These are phyloP conservation scores for Lepraria neglecta DNA, from an alignment of 495 filamentous ascomycete species.

Conservation along the genomic window DNA sequence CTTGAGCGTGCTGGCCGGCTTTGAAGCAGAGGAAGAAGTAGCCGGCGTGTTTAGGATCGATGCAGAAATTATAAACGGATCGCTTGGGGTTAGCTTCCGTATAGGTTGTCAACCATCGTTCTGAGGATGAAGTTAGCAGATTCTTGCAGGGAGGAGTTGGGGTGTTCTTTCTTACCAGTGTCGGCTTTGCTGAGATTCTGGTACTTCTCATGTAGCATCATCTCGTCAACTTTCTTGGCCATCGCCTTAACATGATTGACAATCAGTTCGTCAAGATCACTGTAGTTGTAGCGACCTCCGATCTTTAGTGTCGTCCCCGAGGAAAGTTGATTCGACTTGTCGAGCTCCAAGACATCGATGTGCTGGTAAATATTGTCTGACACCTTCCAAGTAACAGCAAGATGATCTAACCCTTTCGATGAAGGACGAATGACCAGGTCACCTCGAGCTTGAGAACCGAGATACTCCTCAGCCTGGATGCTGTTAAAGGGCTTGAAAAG, in stretches of 20 bases:
- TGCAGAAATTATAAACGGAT: constrained; percentile 89
- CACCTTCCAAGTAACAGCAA: constrained; percentile 98
- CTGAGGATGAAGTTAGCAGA: constrained; percentile 40
- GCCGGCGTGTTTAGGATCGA: constrained; percentile 83
- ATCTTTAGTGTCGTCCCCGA: constrained; percentile 79
- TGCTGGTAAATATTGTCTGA: constrained; percentile 90
- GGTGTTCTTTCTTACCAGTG: constrained; percentile 60
- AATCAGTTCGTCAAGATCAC: constrained; percentile 94
- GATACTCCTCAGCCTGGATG: constrained; percentile 86
- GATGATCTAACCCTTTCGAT: constrained; percentile 87
- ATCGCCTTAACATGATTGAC: constrained; percentile 95
- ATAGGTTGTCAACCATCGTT: constrained; percentile 92
- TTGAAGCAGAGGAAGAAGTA: constrained; percentile 97
- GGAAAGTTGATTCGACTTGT: constrained; percentile 94
- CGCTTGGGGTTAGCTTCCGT: constrained; percentile 92
- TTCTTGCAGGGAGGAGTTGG: too few relatives aligned
- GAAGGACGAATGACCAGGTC: constrained; percentile 94
- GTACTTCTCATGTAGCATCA: constrained; percentile 88
- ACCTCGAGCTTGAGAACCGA: constrained; percentile 74
- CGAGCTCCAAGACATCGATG: constrained; percentile 91
- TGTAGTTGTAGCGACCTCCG: constrained; percentile 80
- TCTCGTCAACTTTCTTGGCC: constrained; percentile 95
- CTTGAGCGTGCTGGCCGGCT: constrained; percentile 62
- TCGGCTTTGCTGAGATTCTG: constrained; percentile 71
- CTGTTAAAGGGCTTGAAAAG: constrained; percentile 90